Conservation (phyloP, 257 asterid genomes). For the Solanum paucissectum region DNA sequence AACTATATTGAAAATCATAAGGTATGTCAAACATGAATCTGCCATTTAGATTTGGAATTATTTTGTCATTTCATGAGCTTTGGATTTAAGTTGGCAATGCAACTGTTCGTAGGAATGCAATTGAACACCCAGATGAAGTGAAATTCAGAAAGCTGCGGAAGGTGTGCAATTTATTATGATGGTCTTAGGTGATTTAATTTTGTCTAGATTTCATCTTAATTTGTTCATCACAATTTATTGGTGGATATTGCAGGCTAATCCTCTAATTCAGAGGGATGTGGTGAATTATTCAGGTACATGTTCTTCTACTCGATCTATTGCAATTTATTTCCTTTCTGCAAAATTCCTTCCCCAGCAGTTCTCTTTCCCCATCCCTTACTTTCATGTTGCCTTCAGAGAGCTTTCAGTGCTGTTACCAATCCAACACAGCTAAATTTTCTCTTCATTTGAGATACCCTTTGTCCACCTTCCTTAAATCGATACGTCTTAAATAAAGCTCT, state of each 20-base stretch:
- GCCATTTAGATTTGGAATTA: background rate
- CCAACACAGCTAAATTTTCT: background rate
- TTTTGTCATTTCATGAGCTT: background rate
- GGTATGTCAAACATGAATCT: conserved; percentile 22
- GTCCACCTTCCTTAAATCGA: background rate
- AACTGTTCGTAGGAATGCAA: conserved; percentile 57
- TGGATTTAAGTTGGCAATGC: background rate
- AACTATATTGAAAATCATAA: conserved; percentile 45
- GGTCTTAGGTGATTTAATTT: background rate
- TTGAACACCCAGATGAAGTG: conserved; percentile 61
- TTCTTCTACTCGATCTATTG: background rate
- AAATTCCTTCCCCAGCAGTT: background rate
- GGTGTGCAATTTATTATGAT: conserved; percentile 20
- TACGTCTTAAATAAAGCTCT: background rate
- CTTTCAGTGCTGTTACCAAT: background rate
- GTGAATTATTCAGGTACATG: conserved; percentile 47
- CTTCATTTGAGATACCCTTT: background rate
- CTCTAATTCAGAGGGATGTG: conserved; percentile 56
- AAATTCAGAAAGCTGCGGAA: conserved; percentile 76
- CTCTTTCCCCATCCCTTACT: background rate
- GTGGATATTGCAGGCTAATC: conserved; percentile 57
- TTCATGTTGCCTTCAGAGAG: background rate
- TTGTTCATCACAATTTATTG: background rate
- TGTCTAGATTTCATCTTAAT: background rate
- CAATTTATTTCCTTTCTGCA: background rate